Percentiles rank a stretch among this genome's conserved stretches.
phyloP scores from a whole-genome alignment of 2,329 filamentous ascomycete species.

The Macrophomina phaseolina region DNA sequence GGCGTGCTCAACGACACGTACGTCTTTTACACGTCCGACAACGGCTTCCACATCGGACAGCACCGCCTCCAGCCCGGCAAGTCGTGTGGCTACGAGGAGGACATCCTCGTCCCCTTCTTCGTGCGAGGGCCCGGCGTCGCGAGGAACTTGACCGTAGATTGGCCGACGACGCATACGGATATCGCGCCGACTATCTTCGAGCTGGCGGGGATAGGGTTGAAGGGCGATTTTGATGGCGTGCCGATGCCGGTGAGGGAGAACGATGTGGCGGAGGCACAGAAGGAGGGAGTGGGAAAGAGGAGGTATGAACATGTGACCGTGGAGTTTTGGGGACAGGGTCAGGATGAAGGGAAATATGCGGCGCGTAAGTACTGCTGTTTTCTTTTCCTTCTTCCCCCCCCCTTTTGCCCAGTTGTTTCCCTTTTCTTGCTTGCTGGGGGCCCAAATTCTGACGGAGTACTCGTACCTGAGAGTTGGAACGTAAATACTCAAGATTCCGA shows the following conservation, averaged over 20 bases:
- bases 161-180: slow-evolving; percentile 48
- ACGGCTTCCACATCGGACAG: slow-evolving; percentile 49
- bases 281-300: slow-evolving; percentile 24
- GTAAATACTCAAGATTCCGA: background rate
- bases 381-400: no score
- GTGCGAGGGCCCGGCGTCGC: slow-evolving; percentile 46
- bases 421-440: background rate
- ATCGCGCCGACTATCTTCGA: slow-evolving; percentile 45
- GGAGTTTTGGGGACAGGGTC: slow-evolving; percentile 46
- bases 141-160: slow-evolving; percentile 34
- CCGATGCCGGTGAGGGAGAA: slow-evolving; percentile 39
- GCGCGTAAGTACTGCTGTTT: background rate
- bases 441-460: no score
- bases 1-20: slow-evolving; percentile 55
- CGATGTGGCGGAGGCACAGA: slow-evolving; percentile 28
- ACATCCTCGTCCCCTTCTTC: slow-evolving; percentile 49
- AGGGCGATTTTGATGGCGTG: slow-evolving; percentile 43
- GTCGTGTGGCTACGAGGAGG: slow-evolving; percentile 46
- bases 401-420: no score
- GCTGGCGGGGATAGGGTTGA: slow-evolving; percentile 36
- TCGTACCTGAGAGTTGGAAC: no score
- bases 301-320: slow-evolving; percentile 46
- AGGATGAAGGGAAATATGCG: background rate
- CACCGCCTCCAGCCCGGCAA: slow-evolving; percentile 49
- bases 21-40: slow-evolving; percentile 48